Conservation (phyloP, 2,329 filamentous ascomycete genomes). For the Fusarium sacchari region DNA sequence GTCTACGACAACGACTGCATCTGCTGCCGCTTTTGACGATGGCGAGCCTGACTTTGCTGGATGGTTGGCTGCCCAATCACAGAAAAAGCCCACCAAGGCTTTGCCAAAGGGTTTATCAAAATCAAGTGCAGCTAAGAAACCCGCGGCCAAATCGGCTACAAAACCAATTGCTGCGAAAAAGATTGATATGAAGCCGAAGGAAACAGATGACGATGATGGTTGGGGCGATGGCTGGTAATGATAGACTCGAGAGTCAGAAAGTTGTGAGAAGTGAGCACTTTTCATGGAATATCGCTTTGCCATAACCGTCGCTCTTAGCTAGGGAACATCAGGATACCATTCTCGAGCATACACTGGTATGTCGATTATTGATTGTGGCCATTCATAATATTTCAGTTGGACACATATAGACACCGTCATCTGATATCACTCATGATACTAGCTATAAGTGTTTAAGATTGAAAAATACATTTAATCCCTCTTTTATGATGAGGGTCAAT, state of each 20-base stretch:
- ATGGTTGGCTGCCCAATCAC: slow-evolving; percentile 88
- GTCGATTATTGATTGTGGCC: slow-evolving; percentile 26
- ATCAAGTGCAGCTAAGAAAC: slow-evolving; percentile 56
- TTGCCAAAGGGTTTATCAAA: slow-evolving; percentile 88
- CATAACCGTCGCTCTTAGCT: background rate
- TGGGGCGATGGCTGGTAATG: slow-evolving; percentile 74
- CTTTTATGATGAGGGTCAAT: background rate
- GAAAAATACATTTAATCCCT: background rate
- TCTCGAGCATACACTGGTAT: slow-evolving; percentile 7
- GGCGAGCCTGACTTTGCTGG: slow-evolving; percentile 95
- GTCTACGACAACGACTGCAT: slow-evolving; percentile 46
- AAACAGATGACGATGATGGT: slow-evolving; percentile 65
- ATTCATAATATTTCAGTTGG: background rate
- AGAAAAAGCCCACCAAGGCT: slow-evolving; percentile 75
- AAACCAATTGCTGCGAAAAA: slow-evolving; percentile 68
- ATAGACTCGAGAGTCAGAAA: background rate
- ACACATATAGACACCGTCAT: background rate
- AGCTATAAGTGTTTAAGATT: background rate
- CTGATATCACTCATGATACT: background rate
- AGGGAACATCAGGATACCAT: slow-evolving; percentile 36
- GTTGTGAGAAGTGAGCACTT: background rate
- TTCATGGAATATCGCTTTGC: background rate
- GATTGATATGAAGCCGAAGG: slow-evolving; percentile 74
- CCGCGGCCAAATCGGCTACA: slow-evolving; percentile 52
- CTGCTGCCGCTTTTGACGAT: slow-evolving; percentile 74